Evolutionary conservation across 768 basidiomycete species (phyloP).

Genomic region (Panaeolus cyanescens): DNA sequence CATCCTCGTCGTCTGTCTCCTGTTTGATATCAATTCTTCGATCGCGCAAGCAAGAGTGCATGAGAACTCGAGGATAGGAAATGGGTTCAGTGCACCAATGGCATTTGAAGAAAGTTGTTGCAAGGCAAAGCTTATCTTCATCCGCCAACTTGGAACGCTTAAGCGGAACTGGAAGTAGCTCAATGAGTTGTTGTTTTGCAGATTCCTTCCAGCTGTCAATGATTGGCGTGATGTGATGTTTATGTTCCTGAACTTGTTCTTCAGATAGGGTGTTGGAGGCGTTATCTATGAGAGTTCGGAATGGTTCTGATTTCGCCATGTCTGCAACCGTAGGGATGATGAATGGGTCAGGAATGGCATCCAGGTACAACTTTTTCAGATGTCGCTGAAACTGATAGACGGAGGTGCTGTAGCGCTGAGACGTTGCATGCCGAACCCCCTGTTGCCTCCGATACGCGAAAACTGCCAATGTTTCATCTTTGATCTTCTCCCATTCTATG

Average conservation of each 20-base stretch:
- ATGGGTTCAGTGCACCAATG: conserved; percentile 30
- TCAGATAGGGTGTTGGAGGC: background rate
- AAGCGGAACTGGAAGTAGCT: conserved; percentile 14
- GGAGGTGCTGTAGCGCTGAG: background rate
- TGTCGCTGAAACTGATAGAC: background rate
- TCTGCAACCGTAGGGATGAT: conserved; percentile 16
- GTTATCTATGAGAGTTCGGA: conserved; percentile 20
- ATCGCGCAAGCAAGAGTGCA: conserved; percentile 25
- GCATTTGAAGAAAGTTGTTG: conserved; percentile 35
- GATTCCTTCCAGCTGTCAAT: conserved; percentile 22
- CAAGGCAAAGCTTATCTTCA: conserved; percentile 16
- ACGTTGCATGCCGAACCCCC: background rate
- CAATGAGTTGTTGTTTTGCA: conserved; percentile 16
- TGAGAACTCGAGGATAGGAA: conserved; percentile 30
- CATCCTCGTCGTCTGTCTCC: conserved; percentile 9
- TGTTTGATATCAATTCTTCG: background rate
- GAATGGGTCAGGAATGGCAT: background rate
- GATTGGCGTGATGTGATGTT: conserved; percentile 9
- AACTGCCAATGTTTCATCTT: conserved; percentile 17
- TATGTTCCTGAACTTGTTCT: conserved; percentile 10
- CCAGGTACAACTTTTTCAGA: background rate
- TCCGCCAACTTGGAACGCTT: background rate
- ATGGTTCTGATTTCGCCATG: conserved; percentile 20
- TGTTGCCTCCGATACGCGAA: conserved; percentile 12
- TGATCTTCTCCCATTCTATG: conserved; percentile 26